Conservation (phyloP, 2,329 filamentous ascomycete species). For the Sporothrix brunneoviolacea region DNA sequence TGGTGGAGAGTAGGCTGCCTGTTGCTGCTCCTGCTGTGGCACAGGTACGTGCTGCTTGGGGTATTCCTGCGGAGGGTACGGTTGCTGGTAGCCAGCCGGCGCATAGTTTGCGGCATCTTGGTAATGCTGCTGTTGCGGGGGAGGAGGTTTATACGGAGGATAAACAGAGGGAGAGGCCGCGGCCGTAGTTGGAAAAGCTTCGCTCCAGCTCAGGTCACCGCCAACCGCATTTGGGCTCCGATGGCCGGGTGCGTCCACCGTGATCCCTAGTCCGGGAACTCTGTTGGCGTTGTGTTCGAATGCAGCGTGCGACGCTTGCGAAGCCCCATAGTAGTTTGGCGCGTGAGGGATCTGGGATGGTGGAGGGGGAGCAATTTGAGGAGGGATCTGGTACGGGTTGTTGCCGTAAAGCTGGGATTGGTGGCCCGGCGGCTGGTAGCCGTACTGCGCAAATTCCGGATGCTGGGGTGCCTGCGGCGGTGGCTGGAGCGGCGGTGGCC, state of each 20-base stretch:
- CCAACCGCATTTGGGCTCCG: slow-evolving; percentile 12
- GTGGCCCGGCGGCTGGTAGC: slow-evolving; percentile 17
- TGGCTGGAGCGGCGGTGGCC: slow-evolving; percentile 13
- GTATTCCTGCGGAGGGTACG: not conserved
- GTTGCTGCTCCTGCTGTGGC: not conserved
- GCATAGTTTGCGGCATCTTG: not conserved
- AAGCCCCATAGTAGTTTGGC: slow-evolving; percentile 22
- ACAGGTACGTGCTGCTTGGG: not conserved
- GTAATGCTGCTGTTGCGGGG: not conserved
- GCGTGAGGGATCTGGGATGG: not conserved
- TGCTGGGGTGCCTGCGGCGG: not conserved
- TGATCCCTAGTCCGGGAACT: slow-evolving; percentile 35
- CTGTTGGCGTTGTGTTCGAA: slow-evolving; percentile 32
- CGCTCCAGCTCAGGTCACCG: slow-evolving; percentile 15
- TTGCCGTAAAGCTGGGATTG: slow-evolving; percentile 1
- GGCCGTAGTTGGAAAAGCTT: slow-evolving; percentile 7
- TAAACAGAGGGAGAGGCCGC: not conserved
- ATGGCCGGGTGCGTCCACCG: slow-evolving; percentile 16
- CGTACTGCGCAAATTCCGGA: slow-evolving; percentile 15
- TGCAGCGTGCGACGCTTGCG: slow-evolving; percentile 30
- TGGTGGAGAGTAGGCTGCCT: not conserved
- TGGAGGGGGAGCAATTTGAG: not conserved
- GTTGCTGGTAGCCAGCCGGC: not conserved
- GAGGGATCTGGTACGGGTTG: slow-evolving; percentile 2
- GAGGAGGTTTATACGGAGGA: not conserved